Evolutionary conservation across 371 early-diverging fungal species (phyloP), one percentile per base, ranked within the genome.

Genomic region (Rhizopus sp.): DNA sequence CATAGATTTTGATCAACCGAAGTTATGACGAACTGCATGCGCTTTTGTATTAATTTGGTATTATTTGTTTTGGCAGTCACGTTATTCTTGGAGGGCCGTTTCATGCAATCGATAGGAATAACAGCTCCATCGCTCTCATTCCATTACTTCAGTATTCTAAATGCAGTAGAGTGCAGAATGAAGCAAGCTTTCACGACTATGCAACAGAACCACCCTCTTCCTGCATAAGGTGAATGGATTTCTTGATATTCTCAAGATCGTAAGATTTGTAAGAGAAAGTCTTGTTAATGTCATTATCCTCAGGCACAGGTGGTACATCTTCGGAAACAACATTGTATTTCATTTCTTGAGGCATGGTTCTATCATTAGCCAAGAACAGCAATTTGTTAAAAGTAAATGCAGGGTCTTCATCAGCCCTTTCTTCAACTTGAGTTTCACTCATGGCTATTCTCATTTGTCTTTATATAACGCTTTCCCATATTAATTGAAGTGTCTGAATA

Each of bases 181-280:
- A 39, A 51, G 23, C 52, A 51, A 30, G 13, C 17, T 51, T 39
- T 51, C 29, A 40, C 39, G 37, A 39, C 7, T 51, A 39, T 39
- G 52, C 40, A 51, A 51, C 52, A 39, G 38, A 15, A 34, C 23
- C 52, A 39, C 30, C 39, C 39, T 51, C 52, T 51, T 51, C 37
- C 39, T 51, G 6, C 41, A 41, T 39, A 30, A 40, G 7, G 38
- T 39, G 32, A 48, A 53, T 12, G 12, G 41, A 31, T 15, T 42
- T 32, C 15, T 42, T 53, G 41, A 41, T 53, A 42, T 40, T 42
- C 16, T 53, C 44, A 42, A 33, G 33, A 31, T 32, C 32, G 13
- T 53, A 42, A 15, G 13, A 12, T 53, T 53, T 30, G 29, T 32
- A 53, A 53, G 42, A 31, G 30, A 53, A 42, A n/a, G 29, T 13